Evolutionary conservation across 1,139 yeast genomes (phyloP), one percentile per base, ranked within the genome.

Genomic region (Magnusiomyces ingens): DNA sequence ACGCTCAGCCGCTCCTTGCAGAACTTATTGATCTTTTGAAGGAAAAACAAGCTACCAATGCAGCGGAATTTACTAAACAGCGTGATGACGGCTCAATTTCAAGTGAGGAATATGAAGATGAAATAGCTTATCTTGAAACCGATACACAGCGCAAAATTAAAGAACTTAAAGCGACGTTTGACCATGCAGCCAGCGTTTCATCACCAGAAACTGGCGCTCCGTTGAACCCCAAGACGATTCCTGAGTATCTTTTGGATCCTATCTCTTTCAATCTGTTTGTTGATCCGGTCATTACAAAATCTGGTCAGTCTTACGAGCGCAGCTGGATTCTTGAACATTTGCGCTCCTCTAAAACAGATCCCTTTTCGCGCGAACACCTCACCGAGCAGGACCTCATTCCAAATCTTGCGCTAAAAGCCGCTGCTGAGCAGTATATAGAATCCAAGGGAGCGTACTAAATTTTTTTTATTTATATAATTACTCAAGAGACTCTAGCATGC

Each of bases 241-340:
- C 81, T 0, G 79, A 75, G 37, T 68, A 67, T 52, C 62, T 75
- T 18, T 56, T 75, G 17, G 80, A 77, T 57, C 81, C 81, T 5
- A 75, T 77, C 29, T 73, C 79, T 1, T 75, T 74, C 61, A 71
- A 72, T 48, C 57, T 77, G 41, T 76, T 76, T 60, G 61, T 59
- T 10, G 71, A 77, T 47, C 81, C 81, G 0, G 81, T 77, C 5
- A 65, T 77, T n/a, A 69, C 78, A 13, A 78, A 78, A 12, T 71
- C 77, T 22, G 81, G 81, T 1, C 75, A 73, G 38, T 71, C 80
- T 1, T 77, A 74, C 60, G 81, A 77, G 58, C 68, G 72, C 53
- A 57, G 74, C 1, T 67, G 71, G 63, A 62, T 77, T 29, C 52
- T 72, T 48, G 72, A 71, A 54, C 77, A 75, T 59, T 60, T 77